A percentile compares a stretch with the other conserved stretches of the same genome.
Conservation (phyloP, 2,329 filamentous ascomycete genomes). For the Bipolaris gigantea region DNA sequence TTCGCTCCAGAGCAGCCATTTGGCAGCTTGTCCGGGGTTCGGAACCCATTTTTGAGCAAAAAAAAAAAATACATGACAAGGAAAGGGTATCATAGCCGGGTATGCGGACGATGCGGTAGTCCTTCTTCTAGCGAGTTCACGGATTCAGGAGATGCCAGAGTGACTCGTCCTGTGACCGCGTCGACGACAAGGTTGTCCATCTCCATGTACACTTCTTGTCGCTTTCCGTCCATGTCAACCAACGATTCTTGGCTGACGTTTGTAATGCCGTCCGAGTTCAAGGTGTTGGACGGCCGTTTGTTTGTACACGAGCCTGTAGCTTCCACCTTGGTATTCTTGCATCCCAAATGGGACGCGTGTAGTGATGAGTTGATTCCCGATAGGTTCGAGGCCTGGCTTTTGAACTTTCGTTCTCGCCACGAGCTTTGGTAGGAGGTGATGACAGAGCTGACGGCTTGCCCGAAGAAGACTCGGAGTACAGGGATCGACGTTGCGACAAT, state of each 20-base stretch:
- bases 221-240: neutral
- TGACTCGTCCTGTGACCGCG: neutral
- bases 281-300: neutral
- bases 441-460: neutral
- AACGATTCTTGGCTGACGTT: neutral
- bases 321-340: neutral
- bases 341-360: neutral
- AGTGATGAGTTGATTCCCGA: neutral
- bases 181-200: neutral
- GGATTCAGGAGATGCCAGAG: neutral
- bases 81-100: neutral
- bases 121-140: neutral
- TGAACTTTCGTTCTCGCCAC: neutral
- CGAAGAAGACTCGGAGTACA: conserved; percentile 10
- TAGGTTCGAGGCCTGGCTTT: neutral
- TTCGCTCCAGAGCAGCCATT: neutral
- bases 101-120: neutral
- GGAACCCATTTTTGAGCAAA: neutral
- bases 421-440: neutral
- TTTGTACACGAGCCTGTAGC: neutral
- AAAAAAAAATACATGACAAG: no score
- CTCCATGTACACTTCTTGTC: neutral
- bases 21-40: neutral
- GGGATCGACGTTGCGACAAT: conserved; percentile 8
- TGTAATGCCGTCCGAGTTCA: neutral